Base-by-base conservation (phyloP, 345 rosid species). In the Lumnitzera racemosa region DNA sequence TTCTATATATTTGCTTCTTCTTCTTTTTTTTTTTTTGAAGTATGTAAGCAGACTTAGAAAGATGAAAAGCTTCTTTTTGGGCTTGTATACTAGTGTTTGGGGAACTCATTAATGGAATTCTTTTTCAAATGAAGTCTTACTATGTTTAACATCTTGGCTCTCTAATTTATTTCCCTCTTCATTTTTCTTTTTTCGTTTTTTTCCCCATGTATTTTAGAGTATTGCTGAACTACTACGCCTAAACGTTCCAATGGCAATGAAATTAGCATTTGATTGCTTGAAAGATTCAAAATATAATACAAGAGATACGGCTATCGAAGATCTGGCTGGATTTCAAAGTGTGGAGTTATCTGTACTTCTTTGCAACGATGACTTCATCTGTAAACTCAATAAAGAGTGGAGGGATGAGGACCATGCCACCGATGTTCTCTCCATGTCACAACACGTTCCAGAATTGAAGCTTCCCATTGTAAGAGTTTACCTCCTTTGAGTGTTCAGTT, bases 391-490 rank as follows among this genome's bases (percentile, higher is more conserved):
- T 52, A 83, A 86, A 68, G 97, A 94, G 69, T 90, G 97, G 97
- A 88, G 96, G 66, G 95, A 73, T 47, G 96, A 94, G 82, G 96
- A 94, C 68, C 90, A 79, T 71, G 82, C 97, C 24, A 88, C 99
- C 0, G 97, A 94, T 81, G 99, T 94, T 67, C 95, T 94, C 55
- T 94, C 97, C 23, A 88, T 90, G 96, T 94, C 95, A 8, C 86
- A 80, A 51, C 97, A 94, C 63, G 63, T 83, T 59, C 91, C 92
- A 56, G 84, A 67, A 57, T 80, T 94, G 49, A 73, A 88, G 64
- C 86, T 90, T 72, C 96, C 99, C 15, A 62, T 94, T 63, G 96
- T 94, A 80, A 75, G 92, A 46, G 15, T 10, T 47, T 15, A 24
- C 13, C 56, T 25, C 25, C 15, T 47, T 57, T 43, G 27, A 24